Percentiles rank a stretch among this genome's conserved stretches.
Evolutionary conservation across 345 rosid genomes (phyloP).

Genomic region (Odontarrhena argentea): DNA sequence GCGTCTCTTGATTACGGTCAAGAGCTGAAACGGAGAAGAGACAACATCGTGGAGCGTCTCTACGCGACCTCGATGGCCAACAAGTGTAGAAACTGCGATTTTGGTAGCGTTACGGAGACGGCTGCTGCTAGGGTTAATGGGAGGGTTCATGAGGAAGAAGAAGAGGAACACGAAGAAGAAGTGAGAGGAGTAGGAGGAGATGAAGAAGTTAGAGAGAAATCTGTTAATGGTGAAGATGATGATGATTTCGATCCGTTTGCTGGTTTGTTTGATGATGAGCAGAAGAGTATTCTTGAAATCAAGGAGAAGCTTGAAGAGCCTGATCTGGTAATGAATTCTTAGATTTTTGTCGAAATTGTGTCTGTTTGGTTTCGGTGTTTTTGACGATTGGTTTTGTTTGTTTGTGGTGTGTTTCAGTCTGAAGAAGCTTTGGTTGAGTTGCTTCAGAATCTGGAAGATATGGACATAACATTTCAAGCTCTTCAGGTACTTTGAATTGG

Average conservation of each 20-base stretch:
- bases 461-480: slow-evolving; percentile 94
- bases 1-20: slow-evolving; percentile 69
- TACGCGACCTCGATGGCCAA: slow-evolving; percentile 59
- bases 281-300: slow-evolving; percentile 76
- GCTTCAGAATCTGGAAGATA: slow-evolving; percentile 93
- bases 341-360: background rate
- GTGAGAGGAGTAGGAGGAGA: slow-evolving; percentile 38
- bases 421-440: slow-evolving; percentile 85
- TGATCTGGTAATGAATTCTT: slow-evolving; percentile 55
- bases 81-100: slow-evolving; percentile 67
- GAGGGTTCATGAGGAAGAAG: slow-evolving; percentile 45
- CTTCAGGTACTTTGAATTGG: slow-evolving; percentile 58
- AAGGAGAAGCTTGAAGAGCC: slow-evolving; percentile 85
- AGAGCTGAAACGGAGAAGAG: slow-evolving; percentile 74
- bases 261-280: slow-evolving; percentile 95
- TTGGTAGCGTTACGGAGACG: slow-evolving; percentile 32
- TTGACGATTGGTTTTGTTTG: slow-evolving; percentile 22
- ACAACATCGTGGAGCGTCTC: slow-evolving; percentile 78
- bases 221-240: slow-evolving; percentile 56
- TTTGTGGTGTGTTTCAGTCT: slow-evolving; percentile 51
- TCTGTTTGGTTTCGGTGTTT: slow-evolving; percentile 13
- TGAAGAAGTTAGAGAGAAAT: slow-evolving; percentile 51
- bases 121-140: slow-evolving; percentile 46
- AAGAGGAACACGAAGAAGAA: slow-evolving; percentile 42
- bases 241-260: slow-evolving; percentile 78